These are phyloP conservation scores for Elaeagnus macrophylla DNA, from an alignment of 306 rosid genomes.

Conservation along the genomic window DNA sequence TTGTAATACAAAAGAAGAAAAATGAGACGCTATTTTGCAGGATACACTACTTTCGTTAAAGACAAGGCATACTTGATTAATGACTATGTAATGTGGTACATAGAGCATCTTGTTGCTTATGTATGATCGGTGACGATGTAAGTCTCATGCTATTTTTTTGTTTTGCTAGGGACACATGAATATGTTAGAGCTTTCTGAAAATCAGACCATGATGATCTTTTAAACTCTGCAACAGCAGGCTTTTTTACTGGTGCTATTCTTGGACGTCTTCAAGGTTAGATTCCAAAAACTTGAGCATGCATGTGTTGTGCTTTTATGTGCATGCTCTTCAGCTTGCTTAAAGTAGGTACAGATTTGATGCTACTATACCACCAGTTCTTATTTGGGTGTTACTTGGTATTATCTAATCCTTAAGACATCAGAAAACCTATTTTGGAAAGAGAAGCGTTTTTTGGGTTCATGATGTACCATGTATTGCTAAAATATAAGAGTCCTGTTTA, in stretches of 20 bases:
- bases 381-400: not conserved
- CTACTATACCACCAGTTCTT: not conserved
- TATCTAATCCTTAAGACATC: not conserved
- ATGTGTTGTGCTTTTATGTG: not conserved
- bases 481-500: not conserved
- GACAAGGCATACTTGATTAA: not conserved
- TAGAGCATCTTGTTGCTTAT: too few species aligned
- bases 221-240: constrained; percentile 69
- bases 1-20: too few species aligned
- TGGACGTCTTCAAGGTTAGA: constrained; percentile 80
- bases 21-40: too few species aligned
- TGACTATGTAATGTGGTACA: too few species aligned
- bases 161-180: constrained; percentile 64
- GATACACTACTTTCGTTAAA: not conserved
- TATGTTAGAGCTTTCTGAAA: constrained; percentile 52
- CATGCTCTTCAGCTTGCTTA: not conserved
- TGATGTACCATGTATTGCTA: too few species aligned
- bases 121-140: not conserved
- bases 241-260: constrained; percentile 80
- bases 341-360: not conserved
- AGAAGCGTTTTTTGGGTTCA: too few species aligned
- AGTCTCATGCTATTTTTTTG: not conserved
- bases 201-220: constrained; percentile 65
- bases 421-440: not conserved
- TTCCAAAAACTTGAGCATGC: constrained; percentile 10